phyloP scores from a whole-genome alignment of 164 flowering plant genomes.

The Cinnamomum chago region DNA sequence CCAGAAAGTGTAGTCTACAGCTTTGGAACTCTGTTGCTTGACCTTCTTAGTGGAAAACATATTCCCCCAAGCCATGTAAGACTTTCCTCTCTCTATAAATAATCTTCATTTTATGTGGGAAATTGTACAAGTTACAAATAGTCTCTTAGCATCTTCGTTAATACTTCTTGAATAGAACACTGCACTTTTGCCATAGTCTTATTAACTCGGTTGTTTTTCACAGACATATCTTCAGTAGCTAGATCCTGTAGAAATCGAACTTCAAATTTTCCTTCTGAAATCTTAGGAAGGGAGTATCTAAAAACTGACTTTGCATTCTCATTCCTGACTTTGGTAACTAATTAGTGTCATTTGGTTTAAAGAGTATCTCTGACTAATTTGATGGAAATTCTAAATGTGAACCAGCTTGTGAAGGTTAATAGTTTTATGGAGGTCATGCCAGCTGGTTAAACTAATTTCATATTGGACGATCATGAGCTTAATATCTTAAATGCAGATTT shows the following conservation, averaged over 20 bases:
- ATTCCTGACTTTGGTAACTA: background rate
- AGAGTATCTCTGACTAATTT: background rate
- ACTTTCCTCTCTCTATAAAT: slow-evolving; percentile 2
- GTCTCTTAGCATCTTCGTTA: background rate
- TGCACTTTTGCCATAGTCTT: background rate
- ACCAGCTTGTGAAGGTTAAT: background rate
- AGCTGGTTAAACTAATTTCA: background rate
- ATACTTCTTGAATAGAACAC: background rate
- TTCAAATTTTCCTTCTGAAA: background rate
- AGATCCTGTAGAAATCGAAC: background rate
- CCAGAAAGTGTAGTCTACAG: slow-evolving; percentile 91
- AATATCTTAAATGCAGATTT: too few relatives aligned
- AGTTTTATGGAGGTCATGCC: background rate
- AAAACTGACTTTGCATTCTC: too few relatives aligned
- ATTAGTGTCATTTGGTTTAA: background rate
- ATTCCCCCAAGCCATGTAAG: slow-evolving; percentile 95
- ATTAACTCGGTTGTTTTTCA: background rate
- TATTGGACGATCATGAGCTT: too few relatives aligned
- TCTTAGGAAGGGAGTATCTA: too few relatives aligned
- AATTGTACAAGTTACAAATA: background rate
- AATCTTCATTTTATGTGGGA: background rate
- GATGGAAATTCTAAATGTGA: background rate
- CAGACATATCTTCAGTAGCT: background rate
- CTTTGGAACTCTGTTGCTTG: slow-evolving; percentile 88
- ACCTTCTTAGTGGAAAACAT: slow-evolving; percentile 94